Conservation (phyloP, 1,139 yeast genomes). For the Diutina ranongensis region DNA sequence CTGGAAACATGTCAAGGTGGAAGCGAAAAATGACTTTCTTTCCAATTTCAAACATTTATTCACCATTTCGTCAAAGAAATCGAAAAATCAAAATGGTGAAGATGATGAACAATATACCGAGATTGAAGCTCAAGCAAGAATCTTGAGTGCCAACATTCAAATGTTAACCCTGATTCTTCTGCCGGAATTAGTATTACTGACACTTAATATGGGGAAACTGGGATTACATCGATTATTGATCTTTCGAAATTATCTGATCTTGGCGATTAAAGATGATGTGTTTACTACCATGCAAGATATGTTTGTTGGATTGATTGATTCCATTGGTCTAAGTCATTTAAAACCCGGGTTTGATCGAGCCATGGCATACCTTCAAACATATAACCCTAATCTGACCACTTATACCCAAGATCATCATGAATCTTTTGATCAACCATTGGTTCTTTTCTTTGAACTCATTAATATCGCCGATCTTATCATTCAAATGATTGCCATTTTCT, state of each 20-base stretch:
- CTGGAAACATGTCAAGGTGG: constrained; percentile 28
- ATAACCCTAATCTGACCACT: constrained; percentile 25
- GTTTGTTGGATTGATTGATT: constrained; percentile 53
- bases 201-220: constrained; percentile 27
- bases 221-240: constrained; percentile 23
- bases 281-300: constrained; percentile 37
- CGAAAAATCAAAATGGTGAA: constrained; percentile 13
- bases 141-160: constrained; percentile 32
- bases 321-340: constrained; percentile 63
- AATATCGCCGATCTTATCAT: constrained; percentile 87
- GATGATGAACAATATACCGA: constrained; percentile 22
- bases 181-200: constrained; percentile 27
- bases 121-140: constrained; percentile 33
- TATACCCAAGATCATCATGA: constrained; percentile 1
- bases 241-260: constrained; percentile 25
- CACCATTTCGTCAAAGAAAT: constrained; percentile 9
- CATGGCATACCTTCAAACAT: constrained; percentile 51
- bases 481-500: constrained; percentile 87
- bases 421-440: constrained; percentile 48
- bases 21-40: constrained; percentile 34
- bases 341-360: constrained; percentile 80
- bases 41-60: constrained; percentile 55
- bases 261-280: constrained; percentile 21
- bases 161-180: constrained; percentile 29
- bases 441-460: constrained; percentile 78